A percentile compares a stretch with the other conserved stretches of the same genome.
These are phyloP conservation scores for Sugiyamaella smithiae DNA, from an alignment of 805 yeast species.

Conservation along the genomic window DNA sequence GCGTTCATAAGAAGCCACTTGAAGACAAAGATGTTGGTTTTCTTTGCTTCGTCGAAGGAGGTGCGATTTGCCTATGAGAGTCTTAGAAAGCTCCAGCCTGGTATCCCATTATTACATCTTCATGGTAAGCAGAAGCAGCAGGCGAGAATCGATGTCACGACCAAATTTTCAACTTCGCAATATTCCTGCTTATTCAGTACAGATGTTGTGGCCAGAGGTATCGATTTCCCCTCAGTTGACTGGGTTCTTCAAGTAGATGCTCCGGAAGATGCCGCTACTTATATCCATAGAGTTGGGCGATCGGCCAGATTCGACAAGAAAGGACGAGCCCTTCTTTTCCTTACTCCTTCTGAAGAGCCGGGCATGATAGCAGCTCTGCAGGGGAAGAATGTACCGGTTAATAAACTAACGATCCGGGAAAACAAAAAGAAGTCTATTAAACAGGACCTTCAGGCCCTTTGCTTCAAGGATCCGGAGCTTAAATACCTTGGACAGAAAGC, in stretches of 20 bases:
- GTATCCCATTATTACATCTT: conserved; percentile 78
- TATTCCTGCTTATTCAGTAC: conserved; percentile 84
- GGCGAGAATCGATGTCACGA: conserved; percentile 79
- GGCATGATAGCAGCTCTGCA: conserved; percentile 65
- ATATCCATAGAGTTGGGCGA: conserved; percentile 88
- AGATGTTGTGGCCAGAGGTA: conserved; percentile 88
- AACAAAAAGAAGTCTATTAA: conserved; percentile 69
- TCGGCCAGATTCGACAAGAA: conserved; percentile 82
- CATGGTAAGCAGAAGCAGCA: conserved; percentile 90
- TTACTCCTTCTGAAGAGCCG: conserved; percentile 80
- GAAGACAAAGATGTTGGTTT: conserved; percentile 75
- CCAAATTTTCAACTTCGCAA: conserved; percentile 72
- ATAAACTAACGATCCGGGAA: conserved; percentile 69
- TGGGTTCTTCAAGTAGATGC: conserved; percentile 95
- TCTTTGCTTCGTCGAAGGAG: conserved; percentile 83
- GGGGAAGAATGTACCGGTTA: conserved; percentile 63
- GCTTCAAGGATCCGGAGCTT: conserved; percentile 87
- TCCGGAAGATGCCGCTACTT: conserved; percentile 86
- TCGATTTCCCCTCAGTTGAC: conserved; percentile 88
- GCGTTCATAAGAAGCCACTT: conserved; percentile 82
- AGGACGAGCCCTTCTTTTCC: conserved; percentile 79
- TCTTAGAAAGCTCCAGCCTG: conserved; percentile 85
- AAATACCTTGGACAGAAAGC: conserved; percentile 96
- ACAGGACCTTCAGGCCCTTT: conserved; percentile 80
- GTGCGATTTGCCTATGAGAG: conserved; percentile 87